Evolutionary conservation across 495 filamentous ascomycete species (phyloP).

Genomic region (Oidiodendron maius): DNA sequence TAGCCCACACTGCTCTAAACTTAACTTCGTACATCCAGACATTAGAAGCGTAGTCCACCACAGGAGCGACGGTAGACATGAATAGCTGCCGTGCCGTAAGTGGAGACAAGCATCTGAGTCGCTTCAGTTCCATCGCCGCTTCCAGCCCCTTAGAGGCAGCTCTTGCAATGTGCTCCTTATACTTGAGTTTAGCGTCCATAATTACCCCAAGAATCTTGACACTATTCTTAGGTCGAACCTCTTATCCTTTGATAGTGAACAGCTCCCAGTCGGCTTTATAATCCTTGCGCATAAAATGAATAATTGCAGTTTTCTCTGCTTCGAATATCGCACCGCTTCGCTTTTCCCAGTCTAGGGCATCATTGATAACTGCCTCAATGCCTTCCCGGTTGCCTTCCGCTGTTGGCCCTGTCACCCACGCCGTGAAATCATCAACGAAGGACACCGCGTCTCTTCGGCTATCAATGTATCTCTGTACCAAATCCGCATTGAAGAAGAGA

Average conservation of each 20-base stretch:
- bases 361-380: not conserved
- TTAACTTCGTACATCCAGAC: slow-evolving; percentile 28
- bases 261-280: not conserved
- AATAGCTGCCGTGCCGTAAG: slow-evolving; percentile 28
- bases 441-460: not conserved
- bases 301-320: not conserved
- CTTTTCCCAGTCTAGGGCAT: not conserved
- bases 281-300: not conserved
- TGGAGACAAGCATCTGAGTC: slow-evolving; percentile 24
- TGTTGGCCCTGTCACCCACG: not conserved
- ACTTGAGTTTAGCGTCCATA: not conserved
- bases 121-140: slow-evolving; percentile 27
- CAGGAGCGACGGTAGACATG: slow-evolving; percentile 23
- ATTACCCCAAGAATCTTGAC: not conserved
- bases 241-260: not conserved
- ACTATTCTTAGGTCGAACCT: not conserved
- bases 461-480: not conserved
- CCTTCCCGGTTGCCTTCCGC: not conserved
- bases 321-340: not conserved
- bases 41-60: slow-evolving; percentile 31
- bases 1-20: slow-evolving; percentile 16
- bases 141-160: slow-evolving; percentile 26
- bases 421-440: not conserved
- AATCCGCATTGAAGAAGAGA: not conserved
- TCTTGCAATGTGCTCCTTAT: not conserved